Evolutionary conservation across 768 basidiomycete species (phyloP).

Genomic region (Lentinula lateritia): DNA sequence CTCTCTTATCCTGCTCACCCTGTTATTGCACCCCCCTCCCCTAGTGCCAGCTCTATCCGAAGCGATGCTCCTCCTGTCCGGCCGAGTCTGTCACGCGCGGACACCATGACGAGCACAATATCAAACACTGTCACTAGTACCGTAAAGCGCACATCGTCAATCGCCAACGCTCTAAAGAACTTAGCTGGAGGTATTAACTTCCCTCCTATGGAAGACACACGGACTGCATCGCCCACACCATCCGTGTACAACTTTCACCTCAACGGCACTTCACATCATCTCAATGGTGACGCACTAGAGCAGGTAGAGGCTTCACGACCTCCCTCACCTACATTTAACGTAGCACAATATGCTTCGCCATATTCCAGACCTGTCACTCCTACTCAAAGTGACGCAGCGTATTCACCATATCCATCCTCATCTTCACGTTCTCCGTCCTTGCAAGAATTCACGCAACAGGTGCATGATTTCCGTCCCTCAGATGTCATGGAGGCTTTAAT

Average conservation of each 20-base stretch:
- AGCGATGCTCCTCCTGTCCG: conserved; percentile 23
- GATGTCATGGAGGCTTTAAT: conserved; percentile 86
- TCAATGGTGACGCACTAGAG: conserved; percentile 19
- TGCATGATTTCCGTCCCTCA: conserved; percentile 59
- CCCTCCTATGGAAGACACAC: conserved; percentile 54
- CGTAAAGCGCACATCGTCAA: conserved; percentile 72
- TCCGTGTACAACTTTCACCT: background rate
- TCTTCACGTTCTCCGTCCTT: conserved; percentile 15
- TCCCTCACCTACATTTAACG: conserved; percentile 74
- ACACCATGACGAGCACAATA: conserved; percentile 57
- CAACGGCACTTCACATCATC: conserved; percentile 12
- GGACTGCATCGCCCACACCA: conserved; percentile 23
- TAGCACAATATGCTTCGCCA: conserved; percentile 73
- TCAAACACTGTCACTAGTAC: conserved; percentile 63
- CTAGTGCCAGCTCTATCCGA: conserved; percentile 11
- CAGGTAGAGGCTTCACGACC: conserved; percentile 51
- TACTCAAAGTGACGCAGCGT: conserved; percentile 9
- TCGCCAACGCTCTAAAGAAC: conserved; percentile 69
- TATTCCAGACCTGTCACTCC: conserved; percentile 56
- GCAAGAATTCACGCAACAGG: conserved; percentile 23
- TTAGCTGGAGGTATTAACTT: conserved; percentile 70
- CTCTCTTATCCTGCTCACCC: conserved; percentile 9
- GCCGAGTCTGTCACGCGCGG: conserved; percentile 48
- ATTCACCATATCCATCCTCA: conserved; percentile 9
- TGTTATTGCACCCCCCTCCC: conserved; percentile 33